phyloP scores from a whole-genome alignment of 352 stramenopile genomes.

The Phytophthora macrochlamydospora region DNA sequence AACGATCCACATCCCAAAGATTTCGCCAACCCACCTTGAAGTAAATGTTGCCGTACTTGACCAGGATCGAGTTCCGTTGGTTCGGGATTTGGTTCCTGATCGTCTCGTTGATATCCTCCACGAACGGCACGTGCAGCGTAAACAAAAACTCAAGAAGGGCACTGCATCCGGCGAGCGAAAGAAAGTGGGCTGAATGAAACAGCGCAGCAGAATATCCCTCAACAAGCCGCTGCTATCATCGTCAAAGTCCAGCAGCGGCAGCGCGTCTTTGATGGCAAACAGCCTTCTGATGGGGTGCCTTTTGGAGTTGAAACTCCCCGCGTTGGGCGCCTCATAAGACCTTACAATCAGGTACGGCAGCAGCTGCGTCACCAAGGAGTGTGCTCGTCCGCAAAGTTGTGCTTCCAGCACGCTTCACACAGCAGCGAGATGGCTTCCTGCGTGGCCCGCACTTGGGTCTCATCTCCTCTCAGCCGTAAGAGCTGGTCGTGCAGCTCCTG shows the following conservation, averaged over 20 bases:
- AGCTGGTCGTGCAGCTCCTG: conserved; percentile 75
- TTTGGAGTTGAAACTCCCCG: conserved; percentile 64
- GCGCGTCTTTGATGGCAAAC: conserved; percentile 76
- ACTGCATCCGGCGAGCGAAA: conserved; percentile 85
- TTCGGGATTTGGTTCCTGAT: conserved; percentile 88
- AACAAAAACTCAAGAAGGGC: conserved; percentile 87
- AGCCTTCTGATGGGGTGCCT: conserved; percentile 78
- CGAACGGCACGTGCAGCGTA: conserved; percentile 83
- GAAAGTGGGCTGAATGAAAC: conserved; percentile 86
- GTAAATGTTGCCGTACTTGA: conserved; percentile 84
- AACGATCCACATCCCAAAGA: not conserved
- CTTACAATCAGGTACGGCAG: conserved; percentile 86
- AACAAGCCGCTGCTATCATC: conserved; percentile 79
- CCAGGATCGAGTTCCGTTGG: conserved; percentile 82
- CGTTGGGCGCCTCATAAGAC: conserved; percentile 65
- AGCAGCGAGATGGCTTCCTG: conserved; percentile 78
- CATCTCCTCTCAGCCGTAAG: conserved; percentile 55
- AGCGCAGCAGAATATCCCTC: conserved; percentile 85
- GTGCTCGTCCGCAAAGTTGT: conserved; percentile 61
- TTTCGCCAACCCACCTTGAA: conserved; percentile 53
- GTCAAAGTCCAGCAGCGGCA: conserved; percentile 83
- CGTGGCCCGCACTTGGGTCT: conserved; percentile 36
- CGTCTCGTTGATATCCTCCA: conserved; percentile 87
- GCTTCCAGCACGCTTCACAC: conserved; percentile 79
- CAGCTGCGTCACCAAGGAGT: conserved; percentile 82